Base-by-base conservation (phyloP, 495 filamentous ascomycete species). In the Hamigera avellanea region DNA sequence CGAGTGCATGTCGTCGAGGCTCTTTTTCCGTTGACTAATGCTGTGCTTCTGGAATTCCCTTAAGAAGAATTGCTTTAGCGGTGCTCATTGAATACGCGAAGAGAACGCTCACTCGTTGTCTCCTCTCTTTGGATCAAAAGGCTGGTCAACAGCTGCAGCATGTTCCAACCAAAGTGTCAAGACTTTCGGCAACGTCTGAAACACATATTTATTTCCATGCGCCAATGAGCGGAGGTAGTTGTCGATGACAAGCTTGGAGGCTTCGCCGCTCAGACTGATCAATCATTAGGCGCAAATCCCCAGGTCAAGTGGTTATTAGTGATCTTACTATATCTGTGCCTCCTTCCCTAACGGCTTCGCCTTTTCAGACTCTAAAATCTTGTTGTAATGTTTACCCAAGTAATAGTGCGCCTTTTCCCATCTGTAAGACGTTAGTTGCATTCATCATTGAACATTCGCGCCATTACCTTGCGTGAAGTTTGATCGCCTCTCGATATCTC, bases 351-450 rank as follows among this genome's bases (percentile, higher is more conserved):
- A 67, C 7, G 80, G 76, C 29, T 94, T 73, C 7, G 69, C 66
- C 52, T 83, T 89, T 51, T 96, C 86, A 0, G 83, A 81, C 46
- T 96, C 88, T 14, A 94, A 67, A 12, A 96, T 72, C 52, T 95
- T 99, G 53, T 95, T 93, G 67, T 96, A 99, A 57, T 96, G 84
- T 39, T 88, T 89, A 9, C 91, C 91, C 13, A 99, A 71, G 57
- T 95, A 93, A 56, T 95, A 96, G 54, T 95, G 84, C 0, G 83
- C 88, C 59, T 94, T 95, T 48, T 99, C 93, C 87, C 88, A 99
- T 42, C 75, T 78, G 31, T 10, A 21, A 33, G 6, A 15, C 8
- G 19, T 41, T 35, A 54, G 48, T 27, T 29, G 8, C 10, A n/a
- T 19, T 8, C 19, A 28, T 13, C 8, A 14, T 36, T 10, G 18